A percentile compares a stretch with the other conserved stretches of the same genome.
phyloP scores from a whole-genome alignment of 257 asterid species.

The Pogostemon cablin region DNA sequence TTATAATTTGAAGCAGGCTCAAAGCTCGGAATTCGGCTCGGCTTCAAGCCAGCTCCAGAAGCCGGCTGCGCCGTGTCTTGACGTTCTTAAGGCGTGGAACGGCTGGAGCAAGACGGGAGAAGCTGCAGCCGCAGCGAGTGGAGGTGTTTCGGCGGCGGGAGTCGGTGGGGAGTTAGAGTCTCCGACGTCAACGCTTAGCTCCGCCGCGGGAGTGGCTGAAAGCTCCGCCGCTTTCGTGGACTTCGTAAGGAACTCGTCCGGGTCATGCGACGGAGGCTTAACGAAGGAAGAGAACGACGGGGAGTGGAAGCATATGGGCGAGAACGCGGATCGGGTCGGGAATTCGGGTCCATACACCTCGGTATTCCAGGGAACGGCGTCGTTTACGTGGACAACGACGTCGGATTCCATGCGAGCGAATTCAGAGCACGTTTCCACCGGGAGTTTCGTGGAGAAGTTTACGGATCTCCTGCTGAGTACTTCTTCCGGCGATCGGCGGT shows the following conservation, averaged over 20 bases:
- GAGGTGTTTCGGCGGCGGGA: slow-evolving; percentile 35
- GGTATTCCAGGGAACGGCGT: slow-evolving; percentile 35
- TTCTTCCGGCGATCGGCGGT: slow-evolving; percentile 43
- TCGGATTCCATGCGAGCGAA: slow-evolving; percentile 32
- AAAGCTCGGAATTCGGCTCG: slow-evolving; percentile 44
- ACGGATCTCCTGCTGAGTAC: slow-evolving; percentile 71
- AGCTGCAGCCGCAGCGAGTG: slow-evolving; percentile 12
- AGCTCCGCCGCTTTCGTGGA: slow-evolving; percentile 49
- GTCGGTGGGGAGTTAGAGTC: slow-evolving; percentile 56
- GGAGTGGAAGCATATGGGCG: slow-evolving; percentile 60
- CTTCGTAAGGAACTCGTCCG: slow-evolving; percentile 48
- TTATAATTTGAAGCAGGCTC: slow-evolving; percentile 2
- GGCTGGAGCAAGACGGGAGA: slow-evolving; percentile 45
- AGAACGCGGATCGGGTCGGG: slow-evolving; percentile 40
- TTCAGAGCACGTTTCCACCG: slow-evolving; percentile 43
- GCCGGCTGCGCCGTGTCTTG: slow-evolving; percentile 46
- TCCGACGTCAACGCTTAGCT: slow-evolving; percentile 73
- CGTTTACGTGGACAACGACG: slow-evolving; percentile 49
- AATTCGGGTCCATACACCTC: slow-evolving; percentile 28
- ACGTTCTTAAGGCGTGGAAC: slow-evolving; percentile 63
- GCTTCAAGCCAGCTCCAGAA: slow-evolving; percentile 43
- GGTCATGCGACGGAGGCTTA: slow-evolving; percentile 48
- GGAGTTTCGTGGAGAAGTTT: slow-evolving; percentile 67
- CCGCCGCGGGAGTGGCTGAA: slow-evolving; percentile 46
- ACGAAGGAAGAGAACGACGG: slow-evolving; percentile 56